Evolutionary conservation across 768 basidiomycete species (phyloP), one percentile per base, ranked within the genome.

Genomic region (Hortiboletus campestris): DNA sequence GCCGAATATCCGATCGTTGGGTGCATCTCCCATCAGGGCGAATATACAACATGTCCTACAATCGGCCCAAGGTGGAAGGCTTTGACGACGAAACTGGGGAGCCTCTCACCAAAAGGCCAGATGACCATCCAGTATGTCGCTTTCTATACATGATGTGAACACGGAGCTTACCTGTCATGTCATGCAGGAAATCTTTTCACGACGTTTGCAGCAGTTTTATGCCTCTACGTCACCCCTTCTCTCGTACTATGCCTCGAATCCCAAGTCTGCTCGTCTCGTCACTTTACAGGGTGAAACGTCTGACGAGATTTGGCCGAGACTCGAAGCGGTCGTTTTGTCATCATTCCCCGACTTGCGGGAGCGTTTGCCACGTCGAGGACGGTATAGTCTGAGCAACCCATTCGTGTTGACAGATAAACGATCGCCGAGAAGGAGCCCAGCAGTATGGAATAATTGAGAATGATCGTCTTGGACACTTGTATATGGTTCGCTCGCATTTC

Each of bases 41-140:
- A 13, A 86, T 95, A 13, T 97, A 97, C 77, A 96, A 94, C 72
- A 78, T 85, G 70, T 85, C 86, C 9, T 96, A 92, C 73, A 96
- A 94, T 71, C 85, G 79, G 14, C 94, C 94, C 16, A 85, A 84
- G 62, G 81, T 88, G 2, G 77, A 84, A 6, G 92, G 94, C 1
- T 76, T 81, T 48, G 94, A 97, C 73, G 92, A 97, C 64, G 74
- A 84, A 51, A 95, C 94, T 1, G 92, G 91, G 25, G 93, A 96
- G 66, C 84, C 86, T 6, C 77, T 96, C n/a, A 84, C 80, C n/a
- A 89, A 88, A 63, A 81, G 94, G 28, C 88, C 91, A 16, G 94
- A 96, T 65, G 94, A 96, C 66, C 89, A 89, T 68, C 90, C 92
- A 5, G 92, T 93, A 65, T 49, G 86, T 76, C 49, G n/a, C 25